Evolutionary conservation across 2,329 filamentous ascomycete species (phyloP), one percentile per base, ranked within the genome.

Genomic region (Claviceps humidiphila): DNA sequence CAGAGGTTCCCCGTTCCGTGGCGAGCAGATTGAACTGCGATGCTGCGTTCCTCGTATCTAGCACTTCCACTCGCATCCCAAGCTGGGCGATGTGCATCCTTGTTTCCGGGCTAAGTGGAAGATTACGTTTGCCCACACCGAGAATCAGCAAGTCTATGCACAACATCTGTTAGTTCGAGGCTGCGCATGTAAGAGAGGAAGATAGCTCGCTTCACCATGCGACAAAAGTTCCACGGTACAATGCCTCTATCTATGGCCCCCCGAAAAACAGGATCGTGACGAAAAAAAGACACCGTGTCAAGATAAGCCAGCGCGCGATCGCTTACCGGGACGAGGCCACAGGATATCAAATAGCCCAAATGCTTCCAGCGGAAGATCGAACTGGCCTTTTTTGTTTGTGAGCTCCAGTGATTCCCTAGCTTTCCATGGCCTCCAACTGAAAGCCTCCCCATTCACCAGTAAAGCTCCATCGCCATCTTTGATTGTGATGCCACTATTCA

Each of bases 11-110:
- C 50, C 93, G 75, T 71, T 98, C 93, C 17, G 89, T 97, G n/a
- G 89, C 91, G 51, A 98, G 71, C 61, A 98, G 66, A 64, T 98
- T 98, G 68, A 93, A 98, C 66, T 96, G 89, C 38, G 90, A 85
- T 1, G 91, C 88, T 8, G 93, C 93, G 68, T 97, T 97, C 57
- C 89, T 76, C 37, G 93, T 97, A 69, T 97, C 93, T 63, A 91
- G 78, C 3, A 96, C 77, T 63, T 98, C 93, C 5, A 97, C 75
- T 53, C 88, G 76, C 59, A 97, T 86, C 0, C 93, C 93, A 43
- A 97, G 68, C 34, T 79, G 77, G 56, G 84, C 85, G 53, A 98
- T 81, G 59, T 82, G 75, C 54, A 75, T 75, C 59, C 85, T 82
- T 44, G 88, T 87, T 59, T 81, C 76, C 1, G 87, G 86, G 52